Base-by-base conservation (phyloP, 805 yeast genomes). In the Hanseniaspora guilliermondii region DNA sequence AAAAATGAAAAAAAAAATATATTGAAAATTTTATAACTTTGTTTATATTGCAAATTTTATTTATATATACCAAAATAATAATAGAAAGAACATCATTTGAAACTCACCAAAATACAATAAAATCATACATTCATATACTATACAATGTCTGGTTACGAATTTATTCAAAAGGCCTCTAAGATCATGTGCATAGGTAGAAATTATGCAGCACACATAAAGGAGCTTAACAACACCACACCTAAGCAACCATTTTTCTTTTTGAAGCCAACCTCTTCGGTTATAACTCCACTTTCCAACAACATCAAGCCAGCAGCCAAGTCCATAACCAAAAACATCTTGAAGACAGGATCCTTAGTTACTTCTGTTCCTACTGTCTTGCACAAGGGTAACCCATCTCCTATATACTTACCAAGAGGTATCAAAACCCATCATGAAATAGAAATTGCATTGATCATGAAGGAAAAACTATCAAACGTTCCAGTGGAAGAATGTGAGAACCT, bases 111-210 rank as follows among this genome's bases (percentile, higher is more conserved):
- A 21, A n/a, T n/a, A n/a, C n/a, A n/a, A n/a, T n/a, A n/a, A n/a
- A n/a, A n/a, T n/a, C n/a, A n/a, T n/a, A n/a, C n/a, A n/a, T n/a
- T 17, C 30, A 42, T 5, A 42, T 21, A 12, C 24, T 19, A 21
- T 8, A 46, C 11, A 27, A 49, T 30, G 33, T 77, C 77, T 80
- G 72, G 77, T 36, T 73, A 63, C 62, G 66, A 70, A 32, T 85
- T 83, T 65, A 70, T 82, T 41, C 79, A 77, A 55, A 63, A 70
- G 19, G 88, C 87, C 2, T 76, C 82, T 37, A 93, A 93, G 70
- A 78, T 91, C 63, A 77, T 93, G 17, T 93, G 98, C 68, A 91
- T 93, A 60, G 99, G 98, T 45, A 83, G 98, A 62, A 93, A 93
- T 69, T 93, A 88, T 66, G 94, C 87, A n/a, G 97, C 95, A 21